phyloP scores from a whole-genome alignment of 2,329 filamentous ascomycete species.

The Aspergillus intermedius region DNA sequence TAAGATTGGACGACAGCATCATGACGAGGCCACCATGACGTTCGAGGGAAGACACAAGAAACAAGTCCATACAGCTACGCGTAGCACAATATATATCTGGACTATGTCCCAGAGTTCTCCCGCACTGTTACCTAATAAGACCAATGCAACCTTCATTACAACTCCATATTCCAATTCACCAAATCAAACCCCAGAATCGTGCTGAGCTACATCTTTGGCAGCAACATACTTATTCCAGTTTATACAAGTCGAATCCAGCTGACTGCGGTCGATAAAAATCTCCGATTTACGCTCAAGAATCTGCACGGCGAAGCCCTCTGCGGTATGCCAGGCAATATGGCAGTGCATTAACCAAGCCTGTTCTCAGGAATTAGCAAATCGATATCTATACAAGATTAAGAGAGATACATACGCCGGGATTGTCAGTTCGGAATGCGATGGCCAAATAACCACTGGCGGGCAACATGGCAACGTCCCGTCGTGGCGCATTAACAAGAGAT shows the following conservation, averaged over 20 bases:
- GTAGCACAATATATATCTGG: too few relatives aligned
- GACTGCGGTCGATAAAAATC: constrained; percentile 15
- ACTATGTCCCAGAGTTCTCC: too few relatives aligned
- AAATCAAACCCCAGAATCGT: constrained; percentile 1
- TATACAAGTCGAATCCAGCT: constrained; percentile 10
- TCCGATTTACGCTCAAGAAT: constrained; percentile 25
- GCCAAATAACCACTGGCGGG: constrained; percentile 42
- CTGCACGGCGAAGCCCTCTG: constrained; percentile 26
- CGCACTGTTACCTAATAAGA: too few relatives aligned
- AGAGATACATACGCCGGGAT: constrained; percentile 35
- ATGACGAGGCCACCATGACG: too few relatives aligned
- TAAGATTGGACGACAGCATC: too few relatives aligned
- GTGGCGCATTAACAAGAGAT: constrained; percentile 36
- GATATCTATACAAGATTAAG: too few relatives aligned
- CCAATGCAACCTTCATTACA: too few relatives aligned
- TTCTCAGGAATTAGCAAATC: too few relatives aligned
- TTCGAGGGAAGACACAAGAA: too few relatives aligned
- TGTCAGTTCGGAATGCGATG: constrained; percentile 47
- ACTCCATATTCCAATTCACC: too few relatives aligned
- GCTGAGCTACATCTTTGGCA: neutral
- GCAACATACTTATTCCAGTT: constrained; percentile 10
- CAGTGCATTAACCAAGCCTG: constrained; percentile 30
- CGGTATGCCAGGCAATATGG: constrained; percentile 26
- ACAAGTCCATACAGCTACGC: too few relatives aligned
- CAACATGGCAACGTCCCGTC: constrained; percentile 46